Base-by-base conservation (phyloP, 805 yeast genomes). In the Yarrowia deformans region DNA sequence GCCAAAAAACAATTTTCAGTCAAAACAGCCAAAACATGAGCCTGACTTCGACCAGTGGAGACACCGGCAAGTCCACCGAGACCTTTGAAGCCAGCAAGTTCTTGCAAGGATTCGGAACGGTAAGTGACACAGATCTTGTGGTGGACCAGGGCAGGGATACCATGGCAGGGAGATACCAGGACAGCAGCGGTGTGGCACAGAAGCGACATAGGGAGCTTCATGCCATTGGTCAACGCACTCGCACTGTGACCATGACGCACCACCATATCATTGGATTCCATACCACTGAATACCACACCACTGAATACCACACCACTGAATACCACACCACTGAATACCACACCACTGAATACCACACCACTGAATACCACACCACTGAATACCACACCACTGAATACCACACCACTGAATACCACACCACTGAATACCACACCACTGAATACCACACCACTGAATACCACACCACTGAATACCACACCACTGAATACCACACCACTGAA, bases 61-160 rank as follows among this genome's bases (percentile, higher is more conserved):
- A 23, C 49, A 34, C 63, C 49, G 40, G 48, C 63, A 64, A 49
- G 42, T 39, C 43, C 35, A 45, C 14, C 19, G 67, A 46, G 54
- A 61, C 67, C 2, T 61, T 46, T 34, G 60, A 61, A 18, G 60
- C 54, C 67, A 46, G 67, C 60, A 45, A 61, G 23, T 60, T 60
- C 14, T 9, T 46, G 32, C 52, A 60, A 4, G 55, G 67, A 18
- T 60, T 60, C 34, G 67, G 55, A 29, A 60, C 55, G 1, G 67
- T 60, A 14, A 45, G 67, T 60, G 52, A 39, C 35, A 42, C 6
- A 3, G 18, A 9, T 37, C 3, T 7, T 16, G 63, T 23, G 63
- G 23, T 39, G 29, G n/a, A 35, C 43, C 54, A 43, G 42, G 42
- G 13, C 14, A 40, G 9, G 19, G 19, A 42, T 42, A 35, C 43